Evolutionary conservation across 257 asterid genomes (phyloP), one percentile per base, ranked within the genome.

Genomic region (Fraxinus excelsior): DNA sequence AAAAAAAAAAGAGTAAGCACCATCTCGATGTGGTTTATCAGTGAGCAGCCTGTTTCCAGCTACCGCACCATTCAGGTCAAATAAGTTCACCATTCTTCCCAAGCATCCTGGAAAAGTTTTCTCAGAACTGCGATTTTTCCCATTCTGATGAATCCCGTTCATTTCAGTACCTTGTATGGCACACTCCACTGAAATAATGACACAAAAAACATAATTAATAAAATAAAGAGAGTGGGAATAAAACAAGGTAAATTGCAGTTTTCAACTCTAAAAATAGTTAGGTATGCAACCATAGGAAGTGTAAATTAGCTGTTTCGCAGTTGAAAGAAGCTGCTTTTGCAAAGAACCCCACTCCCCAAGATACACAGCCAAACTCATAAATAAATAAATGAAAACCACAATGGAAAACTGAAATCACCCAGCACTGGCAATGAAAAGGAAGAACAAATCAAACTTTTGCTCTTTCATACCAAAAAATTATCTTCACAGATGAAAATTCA

Each of bases 11-110:
- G 77, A 35, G 79, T 26, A 76, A 8, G 79, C 79, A 93, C 98
- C 97, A 85, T 91, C 95, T 23, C 74, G 81, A 81, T 93, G 93
- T 3, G 94, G 98, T 77, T 89, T 92, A 85, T 91, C 96, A 2
- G 90, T 85, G 67, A 96, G 96, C 84, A 90, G 89, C 84, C 75
- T 86, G 82, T 88, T 90, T 80, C 95, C 78, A 38, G 96, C 34
- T 60, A 79, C 87, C 82, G 95, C 96, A 34, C 81, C 81, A 81
- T 88, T 88, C 90, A 92, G 75, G 81, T 93, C 96, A 46, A 91
- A 93, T 85, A 93, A 88, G 82, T 90, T 93, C 83, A 90, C 98
- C 97, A 89, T 87, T 83, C 90, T 88, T 80, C 99, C 99, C 92
- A 93, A 81, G 86, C 97, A 91, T 80, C 97, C 96, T 31, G 96